These are phyloP conservation scores for Starmerella apis DNA, from an alignment of 805 yeast species.

Conservation along the genomic window DNA sequence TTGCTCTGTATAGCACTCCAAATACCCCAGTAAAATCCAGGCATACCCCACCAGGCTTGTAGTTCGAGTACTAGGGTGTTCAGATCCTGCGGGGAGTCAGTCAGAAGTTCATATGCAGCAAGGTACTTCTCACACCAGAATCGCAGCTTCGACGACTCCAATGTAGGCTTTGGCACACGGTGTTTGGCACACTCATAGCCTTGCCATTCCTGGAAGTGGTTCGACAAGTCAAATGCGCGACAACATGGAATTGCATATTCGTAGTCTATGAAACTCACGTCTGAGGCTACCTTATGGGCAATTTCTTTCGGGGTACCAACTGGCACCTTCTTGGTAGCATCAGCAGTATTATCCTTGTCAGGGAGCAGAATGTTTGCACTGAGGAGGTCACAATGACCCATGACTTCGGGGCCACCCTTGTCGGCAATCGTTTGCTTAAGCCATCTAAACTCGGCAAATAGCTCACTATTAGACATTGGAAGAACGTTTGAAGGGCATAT, in stretches of 20 bases:
- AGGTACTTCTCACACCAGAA: conserved; percentile 54
- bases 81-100: conserved; percentile 30
- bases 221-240: conserved; percentile 63
- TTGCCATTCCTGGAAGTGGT: conserved; percentile 72
- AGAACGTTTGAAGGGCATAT: conserved; percentile 44
- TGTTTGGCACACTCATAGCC: conserved; percentile 61
- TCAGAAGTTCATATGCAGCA: conserved; percentile 26
- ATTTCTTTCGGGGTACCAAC: neutral
- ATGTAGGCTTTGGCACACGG: conserved; percentile 46
- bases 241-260: conserved; percentile 67
- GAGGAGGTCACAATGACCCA: conserved; percentile 61
- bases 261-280: conserved; percentile 53
- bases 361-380: conserved; percentile 67
- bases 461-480: conserved; percentile 34
- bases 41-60: conserved; percentile 56
- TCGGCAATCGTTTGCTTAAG: conserved; percentile 35
- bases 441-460: conserved; percentile 49
- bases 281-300: neutral
- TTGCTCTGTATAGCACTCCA: conserved; percentile 71
- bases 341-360: conserved; percentile 10
- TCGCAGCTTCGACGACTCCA: conserved; percentile 37
- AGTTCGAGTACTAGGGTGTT: conserved; percentile 46
- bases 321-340: conserved; percentile 15
- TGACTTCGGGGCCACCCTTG: conserved; percentile 44
- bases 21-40: conserved; percentile 77